phyloP scores from a whole-genome alignment of 805 yeast genomes.

The Yamadazyma ubonensis region DNA sequence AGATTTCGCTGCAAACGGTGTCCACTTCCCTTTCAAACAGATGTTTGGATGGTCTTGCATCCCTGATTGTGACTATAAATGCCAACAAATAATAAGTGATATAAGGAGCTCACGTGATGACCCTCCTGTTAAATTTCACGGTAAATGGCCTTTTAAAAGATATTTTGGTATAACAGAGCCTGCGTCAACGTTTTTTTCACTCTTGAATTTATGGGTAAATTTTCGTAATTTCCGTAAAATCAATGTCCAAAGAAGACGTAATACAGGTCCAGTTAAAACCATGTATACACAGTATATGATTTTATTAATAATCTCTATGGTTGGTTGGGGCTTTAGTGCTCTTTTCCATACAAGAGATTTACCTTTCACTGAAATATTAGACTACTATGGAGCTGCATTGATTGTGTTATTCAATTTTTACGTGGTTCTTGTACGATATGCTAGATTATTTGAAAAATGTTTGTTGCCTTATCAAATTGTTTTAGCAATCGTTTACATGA shows the following conservation, averaged over 20 bases:
- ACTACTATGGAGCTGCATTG: constrained; percentile 42
- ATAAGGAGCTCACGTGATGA: constrained; percentile 19
- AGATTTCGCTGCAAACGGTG: constrained; percentile 15
- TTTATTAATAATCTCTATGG: constrained; percentile 26
- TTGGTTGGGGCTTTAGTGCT: constrained; percentile 40
- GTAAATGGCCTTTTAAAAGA: constrained; percentile 45
- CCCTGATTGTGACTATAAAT: constrained; percentile 39
- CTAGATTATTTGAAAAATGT: constrained; percentile 22
- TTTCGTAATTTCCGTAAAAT: constrained; percentile 29
- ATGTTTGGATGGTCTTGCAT: constrained; percentile 35
- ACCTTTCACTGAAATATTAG: constrained; percentile 38
- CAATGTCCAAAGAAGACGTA: constrained; percentile 24
- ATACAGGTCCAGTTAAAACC: constrained; percentile 14
- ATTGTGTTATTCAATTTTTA: constrained; percentile 37
- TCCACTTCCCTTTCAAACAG: constrained; percentile 19
- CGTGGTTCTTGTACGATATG: constrained; percentile 32
- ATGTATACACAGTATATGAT: constrained; percentile 33
- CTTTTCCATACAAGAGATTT: constrained; percentile 40
- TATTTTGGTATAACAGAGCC: constrained; percentile 38
- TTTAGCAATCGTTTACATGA: constrained; percentile 19
- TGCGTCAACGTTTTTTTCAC: constrained; percentile 33
- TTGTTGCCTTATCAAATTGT: constrained; percentile 20
- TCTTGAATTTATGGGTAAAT: constrained; percentile 37
- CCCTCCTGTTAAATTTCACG: constrained; percentile 39
- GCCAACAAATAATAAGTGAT: constrained; percentile 35